phyloP scores from a whole-genome alignment of 2,329 filamentous ascomycete species.

The Cladophialophora immunda region DNA sequence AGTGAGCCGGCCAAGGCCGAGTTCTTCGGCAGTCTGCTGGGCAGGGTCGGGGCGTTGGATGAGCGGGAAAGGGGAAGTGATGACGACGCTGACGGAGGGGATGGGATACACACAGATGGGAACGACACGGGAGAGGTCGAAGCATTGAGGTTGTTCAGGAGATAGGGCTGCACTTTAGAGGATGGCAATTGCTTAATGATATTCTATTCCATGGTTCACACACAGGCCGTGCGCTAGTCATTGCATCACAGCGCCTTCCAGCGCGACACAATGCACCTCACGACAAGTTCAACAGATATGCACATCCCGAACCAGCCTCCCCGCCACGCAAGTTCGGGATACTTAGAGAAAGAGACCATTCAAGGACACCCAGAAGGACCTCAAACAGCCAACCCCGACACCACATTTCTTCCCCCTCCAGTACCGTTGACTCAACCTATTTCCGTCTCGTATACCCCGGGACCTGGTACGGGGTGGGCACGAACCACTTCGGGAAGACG shows the following conservation, averaged over 20 bases:
- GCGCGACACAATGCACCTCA: too few relatives aligned
- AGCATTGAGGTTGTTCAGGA: conserved; percentile 47
- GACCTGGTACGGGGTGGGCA: conserved; percentile 48
- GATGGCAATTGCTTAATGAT: neutral
- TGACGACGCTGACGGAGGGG: conserved; percentile 58
- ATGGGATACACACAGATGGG: conserved; percentile 41
- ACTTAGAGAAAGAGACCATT: too few relatives aligned
- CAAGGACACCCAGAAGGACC: neutral
- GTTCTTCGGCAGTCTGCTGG: conserved; percentile 78
- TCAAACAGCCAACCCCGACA: neutral
- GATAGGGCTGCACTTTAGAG: neutral
- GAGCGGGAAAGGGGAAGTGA: conserved; percentile 62
- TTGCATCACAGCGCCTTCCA: neutral
- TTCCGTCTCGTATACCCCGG: conserved; percentile 43
- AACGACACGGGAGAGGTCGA: conserved; percentile 41
- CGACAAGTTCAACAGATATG: too few relatives aligned
- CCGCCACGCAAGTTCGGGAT: too few relatives aligned
- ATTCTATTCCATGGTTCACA: too few relatives aligned
- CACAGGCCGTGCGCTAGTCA: too few relatives aligned
- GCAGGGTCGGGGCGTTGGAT: conserved; percentile 71
- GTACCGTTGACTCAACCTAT: neutral
- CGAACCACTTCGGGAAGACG: conserved; percentile 38
- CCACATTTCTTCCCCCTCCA: neutral
- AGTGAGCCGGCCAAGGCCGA: conserved; percentile 78
- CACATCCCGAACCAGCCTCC: too few relatives aligned